Base-by-base conservation (phyloP, 768 basidiomycete genomes). In the Termitomyces sp. region DNA sequence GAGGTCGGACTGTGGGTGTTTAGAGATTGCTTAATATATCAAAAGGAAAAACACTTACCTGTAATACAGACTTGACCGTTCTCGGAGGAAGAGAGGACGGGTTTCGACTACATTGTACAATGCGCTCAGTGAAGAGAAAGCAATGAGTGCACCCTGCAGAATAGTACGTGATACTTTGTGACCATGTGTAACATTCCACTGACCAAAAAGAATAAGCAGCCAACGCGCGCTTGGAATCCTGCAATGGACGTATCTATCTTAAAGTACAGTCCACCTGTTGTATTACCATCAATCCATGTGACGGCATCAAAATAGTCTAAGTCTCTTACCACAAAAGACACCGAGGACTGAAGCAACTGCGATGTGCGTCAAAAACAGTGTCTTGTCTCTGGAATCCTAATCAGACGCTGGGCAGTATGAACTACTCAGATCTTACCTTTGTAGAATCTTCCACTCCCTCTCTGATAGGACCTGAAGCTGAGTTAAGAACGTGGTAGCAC, bases 221-320 rank as follows among this genome's bases (percentile, higher is more conserved):
- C 95, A n/a, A 98, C 81, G 32, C 95, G 82, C 38, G 88, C 89
- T 69, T 97, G 94, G 79, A 97, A 97, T 1, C 94, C 94, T 26
- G 94, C 90, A 61, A 97, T 96, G 4, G 84, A 88, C 20, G 82
- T 73, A 36, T 80, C 82, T 0, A 92, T 94, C 30, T 94, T 69
- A 73, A 78, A 98, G 69, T 95, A 97, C 56, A 96, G 70, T 0
- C 95, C 94, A 57, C 93, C 90, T 88, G 56, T 4, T 28, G 7
- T 54, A 20, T 58, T 43, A 20, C 18, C 12, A 26, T 33, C 14
- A 7, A 42, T 45, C n/a, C 20, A 22, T 44, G 28, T n/a, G 10
- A 22, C 42, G 20, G 18, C 13, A 33, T 45, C 12, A 12, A 36
- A 24, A 44, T 32, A 47, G 24, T 30, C 33, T 18, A 38, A 22